Evolutionary conservation across 208 protist species (phyloP).

Genomic region (Leishmania arabica): DNA sequence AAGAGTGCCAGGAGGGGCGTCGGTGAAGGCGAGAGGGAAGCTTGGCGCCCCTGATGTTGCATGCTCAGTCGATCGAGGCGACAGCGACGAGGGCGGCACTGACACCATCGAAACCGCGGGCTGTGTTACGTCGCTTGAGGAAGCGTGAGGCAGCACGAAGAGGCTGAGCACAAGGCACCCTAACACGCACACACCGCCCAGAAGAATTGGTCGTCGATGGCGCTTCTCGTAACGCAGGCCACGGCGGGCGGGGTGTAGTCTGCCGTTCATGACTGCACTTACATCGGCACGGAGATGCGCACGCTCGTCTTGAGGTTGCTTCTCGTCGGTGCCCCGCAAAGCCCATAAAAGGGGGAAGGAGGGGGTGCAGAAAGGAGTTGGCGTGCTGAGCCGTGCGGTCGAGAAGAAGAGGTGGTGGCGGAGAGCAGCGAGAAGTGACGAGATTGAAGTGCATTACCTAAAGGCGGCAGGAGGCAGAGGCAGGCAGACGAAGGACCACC

Average conservation of each 20-base stretch:
- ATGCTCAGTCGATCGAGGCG: background rate
- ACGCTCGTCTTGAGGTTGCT: background rate
- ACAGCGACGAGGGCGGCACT: background rate
- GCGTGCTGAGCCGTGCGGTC: background rate
- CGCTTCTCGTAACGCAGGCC: background rate
- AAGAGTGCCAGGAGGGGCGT: background rate
- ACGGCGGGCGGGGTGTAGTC: background rate
- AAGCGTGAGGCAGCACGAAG: background rate
- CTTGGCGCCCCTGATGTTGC: background rate
- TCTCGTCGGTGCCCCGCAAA: background rate
- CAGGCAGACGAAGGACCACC: background rate
- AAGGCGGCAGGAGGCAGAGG: background rate
- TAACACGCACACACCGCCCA: background rate
- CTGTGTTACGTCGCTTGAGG: background rate
- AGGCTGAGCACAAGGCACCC: background rate
- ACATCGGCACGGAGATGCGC: background rate
- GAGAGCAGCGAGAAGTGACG: background rate
- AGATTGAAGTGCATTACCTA: background rate
- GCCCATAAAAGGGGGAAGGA: background rate
- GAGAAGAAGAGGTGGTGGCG: background rate
- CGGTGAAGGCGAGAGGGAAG: background rate
- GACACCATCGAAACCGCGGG: background rate
- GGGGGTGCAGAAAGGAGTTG: background rate
- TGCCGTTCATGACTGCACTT: background rate
- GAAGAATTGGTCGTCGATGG: background rate